phyloP scores from a whole-genome alignment of 352 stramenopile genomes.

The Phytophthora pini region DNA sequence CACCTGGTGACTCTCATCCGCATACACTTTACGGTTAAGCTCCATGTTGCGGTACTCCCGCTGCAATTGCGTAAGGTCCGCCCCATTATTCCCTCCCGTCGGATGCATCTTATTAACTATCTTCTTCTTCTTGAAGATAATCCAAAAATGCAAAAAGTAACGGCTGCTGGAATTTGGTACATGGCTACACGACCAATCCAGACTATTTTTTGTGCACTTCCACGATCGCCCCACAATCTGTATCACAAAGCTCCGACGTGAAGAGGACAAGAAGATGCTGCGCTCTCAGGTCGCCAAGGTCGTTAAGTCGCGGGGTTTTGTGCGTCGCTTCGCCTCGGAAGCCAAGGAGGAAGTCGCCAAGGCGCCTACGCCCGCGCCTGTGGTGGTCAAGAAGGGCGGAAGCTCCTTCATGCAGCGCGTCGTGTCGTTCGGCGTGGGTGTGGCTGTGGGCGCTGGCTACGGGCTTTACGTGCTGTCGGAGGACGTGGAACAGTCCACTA shows the following conservation, averaged over 20 bases:
- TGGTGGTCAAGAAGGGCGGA: constrained; percentile 53
- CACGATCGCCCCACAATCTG: constrained; percentile 22
- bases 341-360: constrained; percentile 48
- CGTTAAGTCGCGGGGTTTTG: constrained; percentile 33
- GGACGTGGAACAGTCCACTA: constrained; percentile 74
- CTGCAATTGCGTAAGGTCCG: constrained; percentile 92
- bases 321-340: constrained; percentile 68
- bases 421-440: constrained; percentile 73
- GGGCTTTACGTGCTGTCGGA: constrained; percentile 78
- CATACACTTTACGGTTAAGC: constrained; percentile 95
- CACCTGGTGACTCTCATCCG: constrained; percentile 94
- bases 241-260: constrained; percentile 25
- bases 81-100: constrained; percentile 45
- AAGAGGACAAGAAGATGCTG: constrained; percentile 33
- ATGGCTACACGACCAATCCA: constrained; percentile 1
- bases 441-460: constrained; percentile 63
- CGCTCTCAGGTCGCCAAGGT: constrained; percentile 38
- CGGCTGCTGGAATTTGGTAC: not conserved
- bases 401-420: constrained; percentile 80
- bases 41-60: constrained; percentile 97
- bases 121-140: not conserved
- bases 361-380: constrained; percentile 30
- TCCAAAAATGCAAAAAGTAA: too few relatives aligned
- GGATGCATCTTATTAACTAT: constrained; percentile 21
- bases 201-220: constrained; percentile 8